Base-by-base conservation (phyloP, 805 yeast species). In the Pichia paraexigua region DNA sequence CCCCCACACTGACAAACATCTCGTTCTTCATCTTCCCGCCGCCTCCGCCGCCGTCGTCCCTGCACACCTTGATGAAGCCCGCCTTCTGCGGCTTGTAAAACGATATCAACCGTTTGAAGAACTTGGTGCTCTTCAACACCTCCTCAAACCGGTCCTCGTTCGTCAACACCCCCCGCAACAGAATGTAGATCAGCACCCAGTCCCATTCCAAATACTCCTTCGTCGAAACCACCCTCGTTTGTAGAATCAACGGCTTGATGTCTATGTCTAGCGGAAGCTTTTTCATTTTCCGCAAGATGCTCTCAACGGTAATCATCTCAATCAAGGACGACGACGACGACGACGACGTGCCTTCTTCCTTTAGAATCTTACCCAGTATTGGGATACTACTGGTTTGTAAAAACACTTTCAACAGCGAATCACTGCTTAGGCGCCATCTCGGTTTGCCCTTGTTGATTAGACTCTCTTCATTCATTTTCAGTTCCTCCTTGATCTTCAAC, bases 81-180 rank as follows among this genome's bases (percentile, higher is more conserved):
- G 83, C 81, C 67, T 95, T 91, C 70, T 91, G 85, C 0, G 99
- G 99, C 49, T 98, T 74, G 63, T 82, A 92, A 63, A 92, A 94
- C 2, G 96, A 87, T 59, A 91, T 65, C 25, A 94, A 64, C 51
- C 97, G 71, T 62, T 92, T 91, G 63, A 91, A 74, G 60, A 94
- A 88, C 60, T 91, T 92, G 0, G 97, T 89, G 2, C 85, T 83
- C 58, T 77, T 81, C 37, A 82, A 74, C 1, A 85, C 71, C 51
- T 92, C 98, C 32, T 89, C 95, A 43, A 94, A 73, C 46, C 88
- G 72, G 56, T 73, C 79, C 0, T 87, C 83, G 59, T 80, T 83
- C 52, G 79, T 66, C n/a, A 94, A 67, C 0, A 97, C 96, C 0
- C 97, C 97, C 58, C 78, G 83, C 58, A 89, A 76, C n/a, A 94